Base-by-base conservation (phyloP, 2,329 filamentous ascomycete species). In the Fusarium verrucosum region DNA sequence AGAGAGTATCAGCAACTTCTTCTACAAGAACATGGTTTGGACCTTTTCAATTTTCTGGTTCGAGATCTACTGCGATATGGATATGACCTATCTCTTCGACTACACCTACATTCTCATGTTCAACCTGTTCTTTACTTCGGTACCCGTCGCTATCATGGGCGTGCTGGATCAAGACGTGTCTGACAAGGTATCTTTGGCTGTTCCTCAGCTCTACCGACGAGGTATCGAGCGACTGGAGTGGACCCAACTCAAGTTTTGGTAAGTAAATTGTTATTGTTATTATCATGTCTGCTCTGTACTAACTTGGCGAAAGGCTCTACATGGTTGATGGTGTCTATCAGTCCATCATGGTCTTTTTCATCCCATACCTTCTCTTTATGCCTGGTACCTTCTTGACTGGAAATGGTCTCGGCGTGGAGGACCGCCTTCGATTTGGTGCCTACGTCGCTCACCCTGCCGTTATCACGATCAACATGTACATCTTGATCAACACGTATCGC, bases 11-110 rank as follows among this genome's bases (percentile, higher is more conserved):
- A 92, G 93, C 76, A 99, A 99, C 77, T 99, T 99, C 84, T 99
- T 99, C 83, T 99, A 98, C 87, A 99, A 99, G 90, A 99, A 98
- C 81, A 91, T 99, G 78, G 90, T 98, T 49, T 99, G 95, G 95
- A 95, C 92, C 1, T 94, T 97, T 74, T 87, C 90, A 38, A 91
- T 99, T 57, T 97, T 98, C 84, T 98, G 94, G 94, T 99, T 92
- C 78, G 93, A 96, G 75, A 92, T 97, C 51, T 99, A 91, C 79
- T 92, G 91, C 82, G 90, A 96, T 79, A 97, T 96, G 76, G 95
- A 99, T 80, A 93, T 94, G 77, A 94, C 94, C 41, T 98, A 97
- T 75, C 87, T 97, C 50, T 97, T 96, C 80, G 95, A 99, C 77
- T 97, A 97, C 81, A 96, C 92, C 35, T 99, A 98, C 79, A 97